A percentile compares a stretch with the other conserved stretches of the same genome.
Evolutionary conservation across 2,329 filamentous ascomycete species (phyloP).

Genomic region (Pezicula radicicola): DNA sequence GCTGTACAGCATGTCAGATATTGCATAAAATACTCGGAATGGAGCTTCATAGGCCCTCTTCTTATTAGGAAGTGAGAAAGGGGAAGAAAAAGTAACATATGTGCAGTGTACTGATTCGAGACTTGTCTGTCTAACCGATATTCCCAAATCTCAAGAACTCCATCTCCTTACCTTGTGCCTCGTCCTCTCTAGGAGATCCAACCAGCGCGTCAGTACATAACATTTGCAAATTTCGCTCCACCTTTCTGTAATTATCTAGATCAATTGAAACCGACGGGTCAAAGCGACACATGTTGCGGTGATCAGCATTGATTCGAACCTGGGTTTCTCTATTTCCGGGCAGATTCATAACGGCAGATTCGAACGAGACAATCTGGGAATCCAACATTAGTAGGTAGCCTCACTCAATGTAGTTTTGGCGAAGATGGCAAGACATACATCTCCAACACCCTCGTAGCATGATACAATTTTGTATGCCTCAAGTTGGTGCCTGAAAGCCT

Average conservation of each 20-base stretch:
- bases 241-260: neutral
- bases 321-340: neutral
- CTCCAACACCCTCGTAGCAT: neutral
- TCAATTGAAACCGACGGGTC: neutral
- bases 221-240: neutral
- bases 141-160: too few relatives aligned
- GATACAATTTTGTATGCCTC: conserved; percentile 1
- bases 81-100: too few relatives aligned
- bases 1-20: neutral
- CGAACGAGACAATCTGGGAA: neutral
- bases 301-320: neutral
- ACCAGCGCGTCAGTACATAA: neutral
- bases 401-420: neutral
- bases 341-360: neutral
- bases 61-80: too few relatives aligned
- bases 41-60: too few relatives aligned
- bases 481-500: conserved; percentile 1
- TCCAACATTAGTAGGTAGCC: neutral
- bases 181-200: neutral
- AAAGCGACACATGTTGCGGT: conserved; percentile 1
- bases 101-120: too few relatives aligned
- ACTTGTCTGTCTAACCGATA: too few relatives aligned
- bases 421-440: neutral
- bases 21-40: neutral
- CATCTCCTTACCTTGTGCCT: too few relatives aligned